Evolutionary conservation across 306 rosid genomes (phyloP).

Genomic region (Acacia acuminata): DNA sequence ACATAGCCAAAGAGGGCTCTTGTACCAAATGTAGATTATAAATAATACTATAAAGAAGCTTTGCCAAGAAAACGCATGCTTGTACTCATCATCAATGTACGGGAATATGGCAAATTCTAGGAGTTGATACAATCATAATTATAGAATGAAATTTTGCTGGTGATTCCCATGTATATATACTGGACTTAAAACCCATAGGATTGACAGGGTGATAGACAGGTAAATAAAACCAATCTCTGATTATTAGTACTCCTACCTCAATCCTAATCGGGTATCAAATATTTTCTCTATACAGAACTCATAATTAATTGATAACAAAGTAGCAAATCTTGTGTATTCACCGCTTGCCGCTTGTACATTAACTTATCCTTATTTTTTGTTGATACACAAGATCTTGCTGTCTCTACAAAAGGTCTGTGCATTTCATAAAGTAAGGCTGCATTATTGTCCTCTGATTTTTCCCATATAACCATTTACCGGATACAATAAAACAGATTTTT

Average conservation of each 20-base stretch:
- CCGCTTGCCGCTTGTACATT: too few relatives aligned
- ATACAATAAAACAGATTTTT: too few relatives aligned
- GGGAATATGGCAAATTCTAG: too few relatives aligned
- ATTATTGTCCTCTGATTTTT: too few relatives aligned
- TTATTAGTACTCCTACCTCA: conserved; percentile 32
- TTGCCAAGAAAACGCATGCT: too few relatives aligned
- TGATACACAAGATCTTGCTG: too few relatives aligned
- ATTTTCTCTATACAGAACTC: conserved; percentile 36
- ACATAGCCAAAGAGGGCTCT: background rate
- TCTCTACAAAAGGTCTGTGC: too few relatives aligned
- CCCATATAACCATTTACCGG: too few relatives aligned
- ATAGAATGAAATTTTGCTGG: background rate
- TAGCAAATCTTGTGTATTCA: conserved; percentile 27
- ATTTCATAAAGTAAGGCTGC: too few relatives aligned
- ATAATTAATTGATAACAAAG: conserved; percentile 20
- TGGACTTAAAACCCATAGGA: conserved; percentile 4
- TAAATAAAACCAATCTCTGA: conserved; percentile 10
- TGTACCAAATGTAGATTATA: background rate
- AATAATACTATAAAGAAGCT: background rate
- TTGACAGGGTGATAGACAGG: background rate
- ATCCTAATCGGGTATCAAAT: conserved; percentile 30
- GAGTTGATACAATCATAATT: too few relatives aligned
- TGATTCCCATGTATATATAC: background rate
- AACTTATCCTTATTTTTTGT: too few relatives aligned
- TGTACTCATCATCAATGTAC: too few relatives aligned